Conservation (phyloP, 208 protist species). For the Crithidia fasciculata region DNA sequence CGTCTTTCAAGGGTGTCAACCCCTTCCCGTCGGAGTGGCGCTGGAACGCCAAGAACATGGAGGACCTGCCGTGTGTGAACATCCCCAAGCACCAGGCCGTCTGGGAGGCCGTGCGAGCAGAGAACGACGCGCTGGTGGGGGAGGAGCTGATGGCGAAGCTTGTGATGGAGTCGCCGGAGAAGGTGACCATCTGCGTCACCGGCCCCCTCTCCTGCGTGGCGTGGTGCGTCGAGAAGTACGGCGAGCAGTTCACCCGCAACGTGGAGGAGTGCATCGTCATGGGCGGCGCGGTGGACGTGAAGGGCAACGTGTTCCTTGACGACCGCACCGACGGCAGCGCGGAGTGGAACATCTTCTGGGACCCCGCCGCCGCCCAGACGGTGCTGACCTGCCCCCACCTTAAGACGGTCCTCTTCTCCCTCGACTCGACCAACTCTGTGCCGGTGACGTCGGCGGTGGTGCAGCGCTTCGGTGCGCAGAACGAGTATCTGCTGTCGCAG, state of each 20-base stretch:
- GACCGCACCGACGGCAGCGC: slow-evolving; percentile 73
- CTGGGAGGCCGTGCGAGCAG: slow-evolving; percentile 50
- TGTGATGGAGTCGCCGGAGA: slow-evolving; percentile 69
- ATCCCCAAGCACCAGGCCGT: slow-evolving; percentile 51
- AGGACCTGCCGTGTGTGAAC: slow-evolving; percentile 86
- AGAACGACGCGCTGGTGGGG: slow-evolving; percentile 61
- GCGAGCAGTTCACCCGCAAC: slow-evolving; percentile 72
- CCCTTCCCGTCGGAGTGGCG: slow-evolving; percentile 88
- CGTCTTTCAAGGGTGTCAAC: slow-evolving; percentile 80
- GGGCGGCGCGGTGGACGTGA: slow-evolving; percentile 84
- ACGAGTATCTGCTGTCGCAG: slow-evolving; percentile 80
- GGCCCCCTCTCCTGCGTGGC: slow-evolving; percentile 86
- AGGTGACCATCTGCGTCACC: slow-evolving; percentile 89
- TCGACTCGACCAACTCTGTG: slow-evolving; percentile 88
- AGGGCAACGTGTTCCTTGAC: slow-evolving; percentile 85
- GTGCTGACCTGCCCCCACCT: slow-evolving; percentile 69
- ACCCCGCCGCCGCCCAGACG: slow-evolving; percentile 71
- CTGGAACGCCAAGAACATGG: slow-evolving; percentile 82
- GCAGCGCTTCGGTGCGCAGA: slow-evolving; percentile 79
- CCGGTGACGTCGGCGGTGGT: slow-evolving; percentile 74
- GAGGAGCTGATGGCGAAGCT: slow-evolving; percentile 83
- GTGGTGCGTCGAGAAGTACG: slow-evolving; percentile 86
- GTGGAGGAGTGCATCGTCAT: slow-evolving; percentile 90
- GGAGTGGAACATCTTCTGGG: slow-evolving; percentile 94
- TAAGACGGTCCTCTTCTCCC: slow-evolving; percentile 73